phyloP scores from a whole-genome alignment of 2,329 filamentous ascomycete genomes.

The Madurella mycetomatis region DNA sequence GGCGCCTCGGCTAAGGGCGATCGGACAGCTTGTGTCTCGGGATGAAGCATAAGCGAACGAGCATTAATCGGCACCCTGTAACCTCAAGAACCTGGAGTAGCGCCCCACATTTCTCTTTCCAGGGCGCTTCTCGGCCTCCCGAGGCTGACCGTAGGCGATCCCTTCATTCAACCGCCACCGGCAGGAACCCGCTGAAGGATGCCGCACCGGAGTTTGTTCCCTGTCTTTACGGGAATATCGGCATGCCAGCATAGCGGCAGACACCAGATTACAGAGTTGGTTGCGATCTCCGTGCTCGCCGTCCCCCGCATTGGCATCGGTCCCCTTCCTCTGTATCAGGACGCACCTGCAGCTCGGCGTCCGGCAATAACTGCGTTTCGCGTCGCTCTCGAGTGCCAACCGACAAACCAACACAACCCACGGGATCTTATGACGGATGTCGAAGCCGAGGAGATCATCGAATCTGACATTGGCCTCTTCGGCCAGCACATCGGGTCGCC shows the following conservation, averaged over 20 bases:
- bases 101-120: conserved; percentile 15
- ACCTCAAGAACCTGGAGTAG: conserved; percentile 3
- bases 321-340: conserved; percentile 13
- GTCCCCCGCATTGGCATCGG: conserved; percentile 7
- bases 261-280: conserved; percentile 3
- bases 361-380: conserved; percentile 2
- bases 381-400: background rate
- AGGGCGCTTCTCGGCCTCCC: conserved; percentile 15
- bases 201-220: conserved; percentile 4
- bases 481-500: background rate
- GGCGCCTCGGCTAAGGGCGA: conserved; percentile 14
- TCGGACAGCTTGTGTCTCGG: conserved; percentile 26
- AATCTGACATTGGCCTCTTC: background rate
- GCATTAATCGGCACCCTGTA: conserved; percentile 16
- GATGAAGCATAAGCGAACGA: conserved; percentile 28
- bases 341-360: background rate
- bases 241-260: conserved; percentile 1
- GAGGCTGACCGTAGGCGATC: conserved; percentile 8
- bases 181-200: background rate
- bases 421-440: background rate
- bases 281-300: conserved; percentile 3
- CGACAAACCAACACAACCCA: background rate
- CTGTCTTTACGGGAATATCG: background rate
- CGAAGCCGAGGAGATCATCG: background rate
- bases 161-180: conserved; percentile 10